Percentiles rank a stretch among this genome's conserved stretches.
These are phyloP conservation scores for Trametes versicolor DNA, from an alignment of 1,284 basidiomycete genomes.

Conservation along the genomic window DNA sequence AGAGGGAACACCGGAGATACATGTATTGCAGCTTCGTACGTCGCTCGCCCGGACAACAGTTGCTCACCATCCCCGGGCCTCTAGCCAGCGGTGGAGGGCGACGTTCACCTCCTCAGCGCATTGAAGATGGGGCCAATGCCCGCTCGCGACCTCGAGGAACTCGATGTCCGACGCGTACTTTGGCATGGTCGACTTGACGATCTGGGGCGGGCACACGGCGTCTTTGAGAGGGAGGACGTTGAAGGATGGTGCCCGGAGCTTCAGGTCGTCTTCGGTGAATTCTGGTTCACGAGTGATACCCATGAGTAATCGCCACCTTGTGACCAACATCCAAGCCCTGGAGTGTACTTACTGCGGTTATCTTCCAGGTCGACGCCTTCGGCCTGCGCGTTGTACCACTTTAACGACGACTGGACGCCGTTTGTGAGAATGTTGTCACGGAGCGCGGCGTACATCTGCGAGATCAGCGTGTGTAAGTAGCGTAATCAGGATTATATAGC, in stretches of 20 bases:
- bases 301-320: not conserved
- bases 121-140: not conserved
- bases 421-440: slow-evolving; percentile 3
- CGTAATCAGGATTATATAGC: no score
- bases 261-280: not conserved
- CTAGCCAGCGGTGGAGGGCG: not conserved
- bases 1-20: no score
- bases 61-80: not conserved
- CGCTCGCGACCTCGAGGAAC: not conserved
- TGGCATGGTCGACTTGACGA: not conserved
- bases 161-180: slow-evolving; percentile 3
- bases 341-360: not conserved
- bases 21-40: no score
- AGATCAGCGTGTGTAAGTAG: not conserved
- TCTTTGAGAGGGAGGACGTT: not conserved
- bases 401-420: slow-evolving; percentile 10
- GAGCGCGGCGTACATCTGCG: slow-evolving; percentile 12
- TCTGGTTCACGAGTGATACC: not conserved
- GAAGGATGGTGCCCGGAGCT: not conserved
- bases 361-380: not conserved
- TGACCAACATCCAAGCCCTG: not conserved
- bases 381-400: slow-evolving; percentile 13
- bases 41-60: no score
- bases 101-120: not conserved
- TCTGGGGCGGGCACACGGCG: not conserved